phyloP scores from a whole-genome alignment of 148 eudicot genomes.

The Spergularia marina region DNA sequence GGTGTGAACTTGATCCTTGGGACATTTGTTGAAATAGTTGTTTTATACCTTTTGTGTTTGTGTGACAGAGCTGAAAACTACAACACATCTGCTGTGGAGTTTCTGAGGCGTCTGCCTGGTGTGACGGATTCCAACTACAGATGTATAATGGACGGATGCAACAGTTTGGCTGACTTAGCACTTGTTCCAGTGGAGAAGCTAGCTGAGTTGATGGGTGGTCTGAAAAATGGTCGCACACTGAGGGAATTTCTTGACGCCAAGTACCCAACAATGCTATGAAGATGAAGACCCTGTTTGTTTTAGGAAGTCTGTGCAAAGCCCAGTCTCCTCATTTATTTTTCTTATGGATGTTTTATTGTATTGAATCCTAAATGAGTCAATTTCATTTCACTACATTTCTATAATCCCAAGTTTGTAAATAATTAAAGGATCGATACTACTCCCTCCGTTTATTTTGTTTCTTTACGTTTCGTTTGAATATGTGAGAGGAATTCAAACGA shows the following conservation, averaged over 20 bases:
- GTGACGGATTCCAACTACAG: slow-evolving; percentile 95
- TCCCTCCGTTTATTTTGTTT: too few species aligned
- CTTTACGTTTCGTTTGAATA: too few species aligned
- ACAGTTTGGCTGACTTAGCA: slow-evolving; percentile 79
- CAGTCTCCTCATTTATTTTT: too few species aligned
- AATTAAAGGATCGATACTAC: too few species aligned
- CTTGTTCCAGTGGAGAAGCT: slow-evolving; percentile 76
- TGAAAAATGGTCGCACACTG: slow-evolving; percentile 78
- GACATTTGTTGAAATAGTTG: background rate
- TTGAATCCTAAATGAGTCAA: too few species aligned
- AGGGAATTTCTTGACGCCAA: slow-evolving; percentile 98
- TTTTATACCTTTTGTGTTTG: background rate
- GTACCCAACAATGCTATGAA: slow-evolving; percentile 78
- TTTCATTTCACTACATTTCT: too few species aligned
- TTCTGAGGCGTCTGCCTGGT: slow-evolving; percentile 90
- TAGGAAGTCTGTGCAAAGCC: too few species aligned
- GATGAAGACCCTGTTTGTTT: background rate
- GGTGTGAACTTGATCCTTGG: too few species aligned
- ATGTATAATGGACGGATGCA: slow-evolving; percentile 77
- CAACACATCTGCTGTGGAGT: slow-evolving; percentile 93
- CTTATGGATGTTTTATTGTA: too few species aligned
- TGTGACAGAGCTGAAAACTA: slow-evolving; percentile 85
- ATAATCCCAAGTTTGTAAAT: too few species aligned
- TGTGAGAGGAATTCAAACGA: too few species aligned
- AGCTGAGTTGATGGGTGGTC: slow-evolving; percentile 90